These are phyloP conservation scores for Dacryopinax primogenitus DNA, from an alignment of 768 basidiomycete species.

Conservation along the genomic window DNA sequence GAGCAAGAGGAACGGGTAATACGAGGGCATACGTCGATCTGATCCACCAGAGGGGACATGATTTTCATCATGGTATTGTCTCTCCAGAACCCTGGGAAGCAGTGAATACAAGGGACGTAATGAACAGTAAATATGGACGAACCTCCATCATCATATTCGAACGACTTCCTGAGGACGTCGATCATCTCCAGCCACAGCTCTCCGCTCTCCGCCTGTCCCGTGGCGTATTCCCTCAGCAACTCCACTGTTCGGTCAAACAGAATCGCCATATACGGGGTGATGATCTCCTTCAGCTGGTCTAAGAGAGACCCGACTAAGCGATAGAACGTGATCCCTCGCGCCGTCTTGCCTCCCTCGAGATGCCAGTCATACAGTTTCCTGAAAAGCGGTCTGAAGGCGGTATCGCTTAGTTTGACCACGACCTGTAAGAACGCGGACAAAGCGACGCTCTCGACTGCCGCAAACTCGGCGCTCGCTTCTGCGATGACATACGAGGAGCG, in stretches of 20 bases:
- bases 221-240: slow-evolving; percentile 40
- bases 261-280: slow-evolving; percentile 83
- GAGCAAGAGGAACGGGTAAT: slow-evolving; percentile 11
- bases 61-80: slow-evolving; percentile 63
- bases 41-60: slow-evolving; percentile 45
- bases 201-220: slow-evolving; percentile 25
- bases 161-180: slow-evolving; percentile 49
- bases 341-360: slow-evolving; percentile 41
- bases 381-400: slow-evolving; percentile 81
- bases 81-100: slow-evolving; percentile 67
- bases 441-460: slow-evolving; percentile 25
- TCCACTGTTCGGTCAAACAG: slow-evolving; percentile 55
- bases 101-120: not conserved
- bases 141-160: slow-evolving; percentile 74
- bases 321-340: slow-evolving; percentile 58
- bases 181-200: slow-evolving; percentile 54
- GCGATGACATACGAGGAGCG: slow-evolving; percentile 17
- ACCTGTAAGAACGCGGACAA: slow-evolving; percentile 75
- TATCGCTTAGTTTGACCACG: slow-evolving; percentile 85
- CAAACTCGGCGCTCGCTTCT: not conserved
- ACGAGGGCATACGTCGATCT: slow-evolving; percentile 40
- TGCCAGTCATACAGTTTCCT: slow-evolving; percentile 92
- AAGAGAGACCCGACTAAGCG: slow-evolving; percentile 60
- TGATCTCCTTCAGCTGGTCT: slow-evolving; percentile 83
- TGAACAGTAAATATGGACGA: slow-evolving; percentile 23